A percentile compares a stretch with the other conserved stretches of the same genome.
Evolutionary conservation across 768 basidiomycete species (phyloP).

Genomic region (Trametes coccinea): DNA sequence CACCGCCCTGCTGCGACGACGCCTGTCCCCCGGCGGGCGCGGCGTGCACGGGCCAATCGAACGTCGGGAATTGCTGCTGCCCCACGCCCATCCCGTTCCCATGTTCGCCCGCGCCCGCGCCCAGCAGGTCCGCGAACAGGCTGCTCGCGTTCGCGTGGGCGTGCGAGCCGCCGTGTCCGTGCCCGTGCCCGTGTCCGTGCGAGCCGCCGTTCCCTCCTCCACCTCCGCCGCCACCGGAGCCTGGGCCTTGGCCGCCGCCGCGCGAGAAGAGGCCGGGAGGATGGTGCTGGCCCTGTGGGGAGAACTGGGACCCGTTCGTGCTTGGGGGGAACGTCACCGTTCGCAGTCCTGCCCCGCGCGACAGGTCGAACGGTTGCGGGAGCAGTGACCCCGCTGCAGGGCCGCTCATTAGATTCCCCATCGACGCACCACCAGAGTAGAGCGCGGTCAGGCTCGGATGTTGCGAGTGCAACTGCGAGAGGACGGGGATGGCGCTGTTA

Average conservation of each 20-base stretch:
- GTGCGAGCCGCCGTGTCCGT: neutral
- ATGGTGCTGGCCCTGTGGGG: conserved; percentile 21
- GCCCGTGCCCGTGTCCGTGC: neutral
- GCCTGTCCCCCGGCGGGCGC: neutral
- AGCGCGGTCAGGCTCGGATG: conserved; percentile 20
- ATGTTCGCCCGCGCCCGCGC: conserved; percentile 14
- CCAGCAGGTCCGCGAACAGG: conserved; percentile 29
- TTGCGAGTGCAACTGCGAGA: conserved; percentile 23
- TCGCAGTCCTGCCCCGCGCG: conserved; percentile 15
- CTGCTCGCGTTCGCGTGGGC: conserved; percentile 19
- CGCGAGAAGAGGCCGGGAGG: conserved; percentile 13
- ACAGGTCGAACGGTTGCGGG: conserved; percentile 20
- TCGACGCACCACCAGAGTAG: conserved; percentile 2
- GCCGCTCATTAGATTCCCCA: conserved; percentile 20
- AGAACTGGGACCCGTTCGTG: conserved; percentile 9
- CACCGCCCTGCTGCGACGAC: conserved; percentile 9
- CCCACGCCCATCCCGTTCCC: conserved; percentile 19
- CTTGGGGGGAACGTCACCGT: conserved; percentile 22
- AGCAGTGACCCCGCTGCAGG: conserved; percentile 13
- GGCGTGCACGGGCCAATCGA: conserved; percentile 31
- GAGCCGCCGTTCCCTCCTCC: neutral
- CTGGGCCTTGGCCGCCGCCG: neutral
- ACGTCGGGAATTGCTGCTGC: conserved; percentile 18
- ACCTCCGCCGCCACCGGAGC: neutral
- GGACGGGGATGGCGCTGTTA: conserved; percentile 13